These are phyloP conservation scores for Musa troglodytarum DNA, from an alignment of 176 grass and related monocot genomes.

Conservation along the genomic window DNA sequence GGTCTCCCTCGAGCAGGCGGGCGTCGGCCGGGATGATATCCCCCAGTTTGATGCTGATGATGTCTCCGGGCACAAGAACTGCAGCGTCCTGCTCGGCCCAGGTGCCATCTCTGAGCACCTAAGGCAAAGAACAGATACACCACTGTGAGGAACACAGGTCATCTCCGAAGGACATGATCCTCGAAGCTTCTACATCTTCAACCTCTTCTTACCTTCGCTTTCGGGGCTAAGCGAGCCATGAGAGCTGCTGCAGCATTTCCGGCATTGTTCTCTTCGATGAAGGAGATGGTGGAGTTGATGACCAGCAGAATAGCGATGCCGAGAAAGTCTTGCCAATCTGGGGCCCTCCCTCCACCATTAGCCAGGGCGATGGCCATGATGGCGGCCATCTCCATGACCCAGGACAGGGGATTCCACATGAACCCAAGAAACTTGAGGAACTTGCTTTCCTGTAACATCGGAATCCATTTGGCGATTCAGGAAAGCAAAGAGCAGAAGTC, in stretches of 20 bases:
- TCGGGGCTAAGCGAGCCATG: slow-evolving; percentile 94
- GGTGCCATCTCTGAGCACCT: slow-evolving; percentile 80
- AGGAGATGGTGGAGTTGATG: slow-evolving; percentile 94
- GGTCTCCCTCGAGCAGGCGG: slow-evolving; percentile 81
- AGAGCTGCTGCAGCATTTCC: slow-evolving; percentile 84
- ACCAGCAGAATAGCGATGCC: slow-evolving; percentile 71
- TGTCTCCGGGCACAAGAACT: slow-evolving; percentile 80
- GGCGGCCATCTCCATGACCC: slow-evolving; percentile 99
- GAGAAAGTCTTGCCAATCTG: slow-evolving; percentile 88
- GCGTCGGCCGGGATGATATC: slow-evolving; percentile 96
- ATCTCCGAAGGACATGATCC: neutral
- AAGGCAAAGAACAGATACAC: neutral
- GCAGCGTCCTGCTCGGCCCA: slow-evolving; percentile 86
- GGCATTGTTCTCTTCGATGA: slow-evolving; percentile 97
- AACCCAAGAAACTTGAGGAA: slow-evolving; percentile 84
- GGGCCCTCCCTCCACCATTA: slow-evolving; percentile 64
- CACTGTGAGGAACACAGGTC: neutral
- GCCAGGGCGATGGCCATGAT: slow-evolving; percentile 91
- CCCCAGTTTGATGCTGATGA: slow-evolving; percentile 87
- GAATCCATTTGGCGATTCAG: neutral
- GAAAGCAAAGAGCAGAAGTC: too few relatives aligned
- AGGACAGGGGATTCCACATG: slow-evolving; percentile 96
- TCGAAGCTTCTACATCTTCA: neutral
- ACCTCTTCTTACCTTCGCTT: slow-evolving; percentile 56
- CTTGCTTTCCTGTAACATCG: slow-evolving; percentile 46